These are phyloP conservation scores for Hypoxylon subgilvum DNA, from an alignment of 495 filamentous ascomycete genomes.

Conservation along the genomic window DNA sequence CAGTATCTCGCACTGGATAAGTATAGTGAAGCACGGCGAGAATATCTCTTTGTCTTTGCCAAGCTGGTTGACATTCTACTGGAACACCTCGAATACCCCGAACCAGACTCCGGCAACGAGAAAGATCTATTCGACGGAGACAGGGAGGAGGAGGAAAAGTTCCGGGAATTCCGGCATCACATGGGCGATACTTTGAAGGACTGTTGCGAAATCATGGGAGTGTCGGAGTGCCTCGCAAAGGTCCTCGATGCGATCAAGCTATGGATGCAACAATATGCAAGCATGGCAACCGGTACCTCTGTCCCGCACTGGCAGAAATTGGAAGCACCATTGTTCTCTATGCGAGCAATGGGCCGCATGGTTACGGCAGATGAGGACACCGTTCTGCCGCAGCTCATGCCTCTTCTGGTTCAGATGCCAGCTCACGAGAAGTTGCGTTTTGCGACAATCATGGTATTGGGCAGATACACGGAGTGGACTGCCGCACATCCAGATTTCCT, in stretches of 20 bases:
- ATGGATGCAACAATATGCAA: slow-evolving; percentile 84
- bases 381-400: slow-evolving; percentile 87
- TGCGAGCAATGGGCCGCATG: slow-evolving; percentile 98
- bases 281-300: slow-evolving; percentile 69
- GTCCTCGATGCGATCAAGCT: slow-evolving; percentile 80
- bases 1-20: slow-evolving; percentile 89
- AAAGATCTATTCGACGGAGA: slow-evolving; percentile 93
- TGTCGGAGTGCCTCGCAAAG: slow-evolving; percentile 86
- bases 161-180: slow-evolving; percentile 91
- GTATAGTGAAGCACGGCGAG: slow-evolving; percentile 79
- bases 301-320: slow-evolving; percentile 97
- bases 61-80: slow-evolving; percentile 93
- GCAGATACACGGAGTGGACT: slow-evolving; percentile 97
- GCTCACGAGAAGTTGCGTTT: slow-evolving; percentile 96
- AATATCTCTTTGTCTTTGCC: slow-evolving; percentile 78
- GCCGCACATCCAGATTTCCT: slow-evolving; percentile 90
- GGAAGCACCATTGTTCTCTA: slow-evolving; percentile 91
- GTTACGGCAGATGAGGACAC: slow-evolving; percentile 85
- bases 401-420: slow-evolving; percentile 89
- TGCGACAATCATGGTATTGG: slow-evolving; percentile 95
- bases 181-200: slow-evolving; percentile 99
- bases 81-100: slow-evolving; percentile 86
- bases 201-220: slow-evolving; percentile 92
- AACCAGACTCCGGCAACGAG: slow-evolving; percentile 72
- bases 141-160: slow-evolving; percentile 94